A percentile compares a stretch with the other conserved stretches of the same genome.
These are phyloP conservation scores for Pyronema domesticum DNA, from an alignment of 495 filamentous ascomycete species.

Conservation along the genomic window DNA sequence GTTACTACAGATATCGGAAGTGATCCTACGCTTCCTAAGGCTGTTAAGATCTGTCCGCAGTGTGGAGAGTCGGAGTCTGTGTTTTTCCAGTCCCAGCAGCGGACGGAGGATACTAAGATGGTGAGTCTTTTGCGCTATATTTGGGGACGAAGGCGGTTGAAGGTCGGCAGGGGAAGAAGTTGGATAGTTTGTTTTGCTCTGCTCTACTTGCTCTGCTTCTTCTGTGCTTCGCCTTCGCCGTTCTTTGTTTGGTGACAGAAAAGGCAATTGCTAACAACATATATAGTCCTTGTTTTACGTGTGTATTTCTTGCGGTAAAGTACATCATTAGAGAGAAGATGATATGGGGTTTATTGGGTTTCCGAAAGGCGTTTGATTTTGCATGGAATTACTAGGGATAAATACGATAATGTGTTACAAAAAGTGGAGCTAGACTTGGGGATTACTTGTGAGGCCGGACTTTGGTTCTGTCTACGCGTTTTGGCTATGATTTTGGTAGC, in stretches of 20 bases:
- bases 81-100: conserved; percentile 96
- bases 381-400: no score
- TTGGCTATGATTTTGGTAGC: no score
- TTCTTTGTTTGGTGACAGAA: no score
- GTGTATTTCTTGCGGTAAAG: conserved; percentile 78
- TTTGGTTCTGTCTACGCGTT: no score
- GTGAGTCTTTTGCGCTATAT: conserved; percentile 34
- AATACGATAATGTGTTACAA: no score
- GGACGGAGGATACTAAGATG: conserved; percentile 94
- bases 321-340: conserved; percentile 37
- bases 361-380: no score
- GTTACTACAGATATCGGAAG: conserved; percentile 90
- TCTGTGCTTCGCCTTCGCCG: not conserved
- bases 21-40: conserved; percentile 86
- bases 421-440: no score
- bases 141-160: not conserved
- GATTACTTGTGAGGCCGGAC: no score
- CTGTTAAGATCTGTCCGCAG: conserved; percentile 61
- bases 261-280: conserved; percentile 5
- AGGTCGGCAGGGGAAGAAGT: no score
- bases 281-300: conserved; percentile 90
- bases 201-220: not conserved
- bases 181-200: no score
- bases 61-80: conserved; percentile 78
- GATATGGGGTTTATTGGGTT: not conserved